Base-by-base conservation (phyloP, 192 early-diverging fungal species). In the Coemansia sp. region DNA sequence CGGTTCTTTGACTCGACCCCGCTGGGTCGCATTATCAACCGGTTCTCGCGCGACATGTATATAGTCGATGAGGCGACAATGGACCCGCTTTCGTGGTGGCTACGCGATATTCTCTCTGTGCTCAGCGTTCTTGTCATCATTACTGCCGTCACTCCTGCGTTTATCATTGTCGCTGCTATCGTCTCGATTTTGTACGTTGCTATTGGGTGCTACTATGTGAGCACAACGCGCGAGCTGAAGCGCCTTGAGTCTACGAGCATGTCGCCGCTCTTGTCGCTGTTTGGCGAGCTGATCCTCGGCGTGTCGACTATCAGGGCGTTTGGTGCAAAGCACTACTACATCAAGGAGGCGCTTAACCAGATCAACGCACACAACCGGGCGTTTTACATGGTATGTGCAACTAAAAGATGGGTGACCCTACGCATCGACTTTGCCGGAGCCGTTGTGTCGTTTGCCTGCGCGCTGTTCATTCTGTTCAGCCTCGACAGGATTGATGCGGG, bases 401-500 rank as follows among this genome's bases (percentile, higher is more conserved):
- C 90, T 19, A 98, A 96, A 74, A 86, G 94, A 24, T 96, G 94
- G 94, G 74, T 96, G 45, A 90, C 89, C 65, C 86, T 91, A 51
- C 89, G 96, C 46, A 90, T 91, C 14, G 94, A 94, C 46, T 64
- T 90, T 41, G 72, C 90, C 8, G 90, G 88, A 36, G 87, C 88
- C 4, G 65, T 90, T 43, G 90, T 94, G 7, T 68, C 85, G 27
- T 89, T 94, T 60, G 71, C 74, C 60, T 87, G 91, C 15, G 90
- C 87, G 9, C 59, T 94, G 25, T 70, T 91, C 25, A 82, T 94
- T 39, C 22, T 94, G 20, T 63, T 73, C 36, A 59, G 58, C 6
- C 62, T 82, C 25, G 71, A 79, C 46, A 65, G 65, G 11, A 86
- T 96, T 60, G 87, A 91, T 68, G 90, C 95, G 0, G 95, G 95